phyloP scores from a whole-genome alignment of 805 yeast species.

The Yamadazyma ubonensis region DNA sequence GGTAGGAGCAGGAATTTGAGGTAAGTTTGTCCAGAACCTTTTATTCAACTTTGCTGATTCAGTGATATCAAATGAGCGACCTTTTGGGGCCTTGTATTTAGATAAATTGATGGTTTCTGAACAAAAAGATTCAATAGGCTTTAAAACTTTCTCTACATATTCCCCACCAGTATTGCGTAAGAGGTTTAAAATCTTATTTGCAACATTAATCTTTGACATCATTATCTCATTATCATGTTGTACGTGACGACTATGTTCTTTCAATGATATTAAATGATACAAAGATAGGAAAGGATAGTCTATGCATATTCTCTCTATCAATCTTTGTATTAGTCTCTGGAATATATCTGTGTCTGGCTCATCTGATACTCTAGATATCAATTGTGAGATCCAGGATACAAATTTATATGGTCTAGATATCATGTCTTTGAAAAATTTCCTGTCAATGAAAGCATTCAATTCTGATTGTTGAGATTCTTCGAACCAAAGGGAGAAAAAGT shows the following conservation, averaged over 20 bases:
- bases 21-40: constrained; percentile 58
- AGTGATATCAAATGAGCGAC: constrained; percentile 28
- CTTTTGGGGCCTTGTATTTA: constrained; percentile 38
- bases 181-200: constrained; percentile 46
- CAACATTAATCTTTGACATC: constrained; percentile 48
- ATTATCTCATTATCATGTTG: constrained; percentile 25
- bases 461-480: constrained; percentile 49
- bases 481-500: constrained; percentile 83
- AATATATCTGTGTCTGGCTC: constrained; percentile 47
- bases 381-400: constrained; percentile 79
- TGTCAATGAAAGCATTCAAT: constrained; percentile 33
- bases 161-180: constrained; percentile 4
- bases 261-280: constrained; percentile 59
- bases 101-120: constrained; percentile 53
- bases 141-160: constrained; percentile 24
- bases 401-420: constrained; percentile 44
- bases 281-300: constrained; percentile 74
- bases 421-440: constrained; percentile 4
- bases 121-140: constrained; percentile 51
- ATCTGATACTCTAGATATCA: constrained; percentile 63
- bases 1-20: constrained; percentile 70
- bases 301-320: constrained; percentile 47
- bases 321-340: constrained; percentile 50
- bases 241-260: constrained; percentile 41
- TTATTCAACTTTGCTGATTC: constrained; percentile 28